phyloP scores from a whole-genome alignment of 108 stramenopile species.

The Skeletonema marinoi region DNA sequence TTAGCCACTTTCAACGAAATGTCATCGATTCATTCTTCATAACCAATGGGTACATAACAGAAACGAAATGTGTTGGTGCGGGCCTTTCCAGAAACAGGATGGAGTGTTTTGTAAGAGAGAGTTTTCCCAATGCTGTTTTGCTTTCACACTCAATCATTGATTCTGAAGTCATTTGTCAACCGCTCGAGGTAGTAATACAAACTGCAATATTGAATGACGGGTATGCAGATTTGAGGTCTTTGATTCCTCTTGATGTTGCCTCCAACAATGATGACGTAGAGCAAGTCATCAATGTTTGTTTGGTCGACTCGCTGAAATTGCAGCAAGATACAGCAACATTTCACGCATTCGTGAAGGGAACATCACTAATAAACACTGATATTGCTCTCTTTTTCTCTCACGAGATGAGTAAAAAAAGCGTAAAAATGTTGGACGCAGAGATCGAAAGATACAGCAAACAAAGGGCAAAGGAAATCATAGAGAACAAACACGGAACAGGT shows the following conservation, averaged over 20 bases:
- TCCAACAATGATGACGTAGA: constrained; percentile 22
- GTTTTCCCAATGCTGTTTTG: constrained; percentile 21
- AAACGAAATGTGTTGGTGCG: constrained; percentile 21
- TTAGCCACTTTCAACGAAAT: constrained; percentile 19
- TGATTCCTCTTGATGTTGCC: constrained; percentile 30
- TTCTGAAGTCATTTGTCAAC: constrained; percentile 17
- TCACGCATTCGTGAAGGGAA: constrained; percentile 14
- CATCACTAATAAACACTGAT: neutral
- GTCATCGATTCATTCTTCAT: constrained; percentile 21
- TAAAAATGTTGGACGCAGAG: constrained; percentile 5
- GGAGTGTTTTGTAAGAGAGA: constrained; percentile 30
- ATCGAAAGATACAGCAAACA: constrained; percentile 28
- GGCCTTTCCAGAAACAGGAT: constrained; percentile 19
- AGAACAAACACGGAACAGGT: neutral
- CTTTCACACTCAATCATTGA: constrained; percentile 32
- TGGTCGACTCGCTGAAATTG: neutral
- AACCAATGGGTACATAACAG: constrained; percentile 26
- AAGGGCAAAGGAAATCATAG: constrained; percentile 21
- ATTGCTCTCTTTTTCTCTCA: constrained; percentile 32
- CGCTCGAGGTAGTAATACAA: constrained; percentile 30
- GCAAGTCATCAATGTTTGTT: constrained; percentile 1
- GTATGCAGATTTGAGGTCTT: constrained; percentile 31
- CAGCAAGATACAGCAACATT: constrained; percentile 6
- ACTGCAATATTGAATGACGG: constrained; percentile 16
- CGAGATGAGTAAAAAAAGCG: constrained; percentile 9